These are phyloP conservation scores for Beta vulgaris DNA, from an alignment of 148 eudicot species.

Conservation along the genomic window DNA sequence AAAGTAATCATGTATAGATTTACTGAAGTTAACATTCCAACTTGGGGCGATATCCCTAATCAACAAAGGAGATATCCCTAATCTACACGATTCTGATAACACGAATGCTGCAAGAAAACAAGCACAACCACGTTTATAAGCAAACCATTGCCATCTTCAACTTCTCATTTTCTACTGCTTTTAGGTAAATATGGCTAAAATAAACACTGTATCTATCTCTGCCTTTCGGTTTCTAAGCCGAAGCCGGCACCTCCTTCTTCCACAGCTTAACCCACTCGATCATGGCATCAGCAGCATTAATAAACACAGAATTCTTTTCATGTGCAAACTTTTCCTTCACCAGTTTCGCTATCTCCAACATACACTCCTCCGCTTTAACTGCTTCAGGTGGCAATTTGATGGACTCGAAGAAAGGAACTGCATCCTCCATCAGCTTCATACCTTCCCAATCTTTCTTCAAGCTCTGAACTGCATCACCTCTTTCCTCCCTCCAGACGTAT, in stretches of 20 bases:
- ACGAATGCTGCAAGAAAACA: background rate
- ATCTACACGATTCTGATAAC: background rate
- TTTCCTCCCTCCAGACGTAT: slow-evolving; percentile 83
- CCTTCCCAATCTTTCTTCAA: slow-evolving; percentile 98
- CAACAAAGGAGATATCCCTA: background rate
- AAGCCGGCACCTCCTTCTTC: slow-evolving; percentile 44
- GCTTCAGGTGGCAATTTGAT: slow-evolving; percentile 53
- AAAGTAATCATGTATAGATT: background rate
- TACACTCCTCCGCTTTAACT: slow-evolving; percentile 65
- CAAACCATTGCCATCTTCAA: background rate
- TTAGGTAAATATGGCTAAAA: slow-evolving; percentile 1
- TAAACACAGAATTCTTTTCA: slow-evolving; percentile 42
- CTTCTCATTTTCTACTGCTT: background rate
- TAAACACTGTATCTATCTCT: slow-evolving; percentile 4
- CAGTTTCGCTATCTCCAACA: slow-evolving; percentile 67
- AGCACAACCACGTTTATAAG: background rate
- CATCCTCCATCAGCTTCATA: slow-evolving; percentile 86
- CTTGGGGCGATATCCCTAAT: background rate
- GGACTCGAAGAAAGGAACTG: slow-evolving; percentile 73
- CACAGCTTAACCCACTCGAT: slow-evolving; percentile 79
- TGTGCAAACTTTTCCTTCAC: slow-evolving; percentile 61
- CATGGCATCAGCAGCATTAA: slow-evolving; percentile 83
- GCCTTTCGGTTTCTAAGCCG: slow-evolving; percentile 10
- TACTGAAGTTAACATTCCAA: background rate
- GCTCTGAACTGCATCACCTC: slow-evolving; percentile 72